phyloP scores from a whole-genome alignment of 1,284 basidiomycete species.

The Coriolopsis trogii region DNA sequence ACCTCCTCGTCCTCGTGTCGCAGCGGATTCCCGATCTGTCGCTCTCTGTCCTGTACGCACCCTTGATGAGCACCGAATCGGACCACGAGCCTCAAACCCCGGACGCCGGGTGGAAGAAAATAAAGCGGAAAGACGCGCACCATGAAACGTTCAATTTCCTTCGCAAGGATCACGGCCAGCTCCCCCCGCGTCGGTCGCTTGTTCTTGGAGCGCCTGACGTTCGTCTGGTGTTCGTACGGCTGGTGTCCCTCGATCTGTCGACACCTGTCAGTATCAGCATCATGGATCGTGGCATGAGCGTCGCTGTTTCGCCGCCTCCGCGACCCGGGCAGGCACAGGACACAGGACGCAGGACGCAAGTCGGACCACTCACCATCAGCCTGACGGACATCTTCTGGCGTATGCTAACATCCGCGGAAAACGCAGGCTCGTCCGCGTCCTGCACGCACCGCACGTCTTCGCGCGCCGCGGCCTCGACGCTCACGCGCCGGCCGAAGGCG shows the following conservation, averaged over 20 bases:
- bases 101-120: neutral
- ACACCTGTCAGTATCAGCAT: neutral
- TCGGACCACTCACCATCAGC: neutral
- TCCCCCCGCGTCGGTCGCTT: neutral
- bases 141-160: neutral
- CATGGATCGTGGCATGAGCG: neutral
- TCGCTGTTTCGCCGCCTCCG: too few species aligned
- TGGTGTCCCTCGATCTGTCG: neutral
- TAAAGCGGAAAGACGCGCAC: neutral
- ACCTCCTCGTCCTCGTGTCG: neutral
- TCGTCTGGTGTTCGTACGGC: constrained; percentile 1
- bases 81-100: neutral
- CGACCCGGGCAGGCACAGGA: too few species aligned
- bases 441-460: neutral
- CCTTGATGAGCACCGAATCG: neutral
- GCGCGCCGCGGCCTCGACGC: neutral
- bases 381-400: constrained; percentile 4
- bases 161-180: neutral
- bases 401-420: neutral
- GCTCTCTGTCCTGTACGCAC: neutral
- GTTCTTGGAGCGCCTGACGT: neutral
- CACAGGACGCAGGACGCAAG: neutral
- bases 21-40: neutral
- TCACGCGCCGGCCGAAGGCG: neutral
- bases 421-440: neutral